These are phyloP conservation scores for Penicillium polonicum DNA, from an alignment of 2,329 filamentous ascomycete genomes.

Conservation along the genomic window DNA sequence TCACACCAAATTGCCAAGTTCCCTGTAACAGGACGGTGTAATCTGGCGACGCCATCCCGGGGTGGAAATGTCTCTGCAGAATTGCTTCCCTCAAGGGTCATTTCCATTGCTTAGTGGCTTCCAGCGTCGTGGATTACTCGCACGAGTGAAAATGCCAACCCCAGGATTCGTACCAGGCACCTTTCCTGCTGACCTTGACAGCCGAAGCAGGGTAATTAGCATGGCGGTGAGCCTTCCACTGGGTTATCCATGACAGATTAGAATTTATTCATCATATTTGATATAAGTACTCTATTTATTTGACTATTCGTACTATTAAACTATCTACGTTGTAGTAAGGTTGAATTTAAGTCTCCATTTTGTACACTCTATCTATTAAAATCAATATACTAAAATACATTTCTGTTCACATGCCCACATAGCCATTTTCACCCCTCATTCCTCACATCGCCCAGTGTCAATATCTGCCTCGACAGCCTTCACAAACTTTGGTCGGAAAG, in stretches of 20 bases:
- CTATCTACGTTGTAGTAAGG: too few species aligned
- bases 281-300: too few species aligned
- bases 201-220: slow-evolving; percentile 40
- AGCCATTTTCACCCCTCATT: neutral
- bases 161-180: slow-evolving; percentile 58
- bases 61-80: slow-evolving; percentile 57
- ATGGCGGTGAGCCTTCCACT: slow-evolving; percentile 41
- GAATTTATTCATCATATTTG: rapidly evolving
- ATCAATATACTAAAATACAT: neutral
- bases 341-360: neutral
- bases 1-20: slow-evolving; percentile 37
- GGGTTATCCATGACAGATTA: slow-evolving; percentile 45
- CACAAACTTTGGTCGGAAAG: slow-evolving; percentile 2
- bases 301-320: too few species aligned
- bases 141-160: slow-evolving; percentile 54
- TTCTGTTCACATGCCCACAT: neutral
- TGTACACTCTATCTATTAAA: neutral
- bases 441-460: neutral
- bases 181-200: slow-evolving; percentile 37
- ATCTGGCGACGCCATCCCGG: slow-evolving; percentile 56
- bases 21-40: slow-evolving; percentile 48
- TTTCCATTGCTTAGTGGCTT: slow-evolving; percentile 54
- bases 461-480: slow-evolving; percentile 3
- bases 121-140: slow-evolving; percentile 57
- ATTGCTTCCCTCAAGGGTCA: slow-evolving; percentile 59